A percentile compares a stretch with the other conserved stretches of the same genome.
These are phyloP conservation scores for Hemileccinum impolitum DNA, from an alignment of 768 basidiomycete species.

Conservation along the genomic window DNA sequence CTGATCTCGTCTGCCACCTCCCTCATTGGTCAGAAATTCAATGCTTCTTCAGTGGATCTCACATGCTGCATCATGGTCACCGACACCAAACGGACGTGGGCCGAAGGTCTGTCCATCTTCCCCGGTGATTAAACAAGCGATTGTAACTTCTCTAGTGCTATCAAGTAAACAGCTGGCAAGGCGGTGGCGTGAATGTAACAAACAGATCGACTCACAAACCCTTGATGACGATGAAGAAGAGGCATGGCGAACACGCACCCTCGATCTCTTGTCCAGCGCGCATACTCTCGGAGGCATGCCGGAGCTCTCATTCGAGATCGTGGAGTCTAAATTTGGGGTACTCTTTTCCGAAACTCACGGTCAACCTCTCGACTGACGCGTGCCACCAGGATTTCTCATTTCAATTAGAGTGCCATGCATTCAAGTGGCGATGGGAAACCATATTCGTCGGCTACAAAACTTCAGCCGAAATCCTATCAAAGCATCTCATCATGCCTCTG, in stretches of 20 bases:
- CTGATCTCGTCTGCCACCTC: slow-evolving; percentile 10
- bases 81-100: slow-evolving; percentile 73
- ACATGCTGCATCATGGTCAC: slow-evolving; percentile 63
- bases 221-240: slow-evolving; percentile 48
- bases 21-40: slow-evolving; percentile 54
- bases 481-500: slow-evolving; percentile 73
- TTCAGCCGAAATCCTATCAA: slow-evolving; percentile 73
- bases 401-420: slow-evolving; percentile 52
- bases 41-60: slow-evolving; percentile 51
- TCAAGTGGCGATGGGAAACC: slow-evolving; percentile 82
- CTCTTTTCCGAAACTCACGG: slow-evolving; percentile 4
- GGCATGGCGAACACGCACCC: slow-evolving; percentile 53
- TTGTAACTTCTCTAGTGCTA: slow-evolving; percentile 40
- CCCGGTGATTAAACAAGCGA: slow-evolving; percentile 21
- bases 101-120: slow-evolving; percentile 51
- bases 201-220: slow-evolving; percentile 26
- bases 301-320: slow-evolving; percentile 57
- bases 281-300: slow-evolving; percentile 63
- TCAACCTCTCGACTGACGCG: slow-evolving; percentile 11
- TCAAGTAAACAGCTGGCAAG: slow-evolving; percentile 58
- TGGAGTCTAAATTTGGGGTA: slow-evolving; percentile 60
- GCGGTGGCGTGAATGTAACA: slow-evolving; percentile 66
- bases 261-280: slow-evolving; percentile 52
- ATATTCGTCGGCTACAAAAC: slow-evolving; percentile 57
- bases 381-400: slow-evolving; percentile 61